These are phyloP conservation scores for Penicillium fimorum DNA, from an alignment of 495 filamentous ascomycete genomes.

Conservation along the genomic window DNA sequence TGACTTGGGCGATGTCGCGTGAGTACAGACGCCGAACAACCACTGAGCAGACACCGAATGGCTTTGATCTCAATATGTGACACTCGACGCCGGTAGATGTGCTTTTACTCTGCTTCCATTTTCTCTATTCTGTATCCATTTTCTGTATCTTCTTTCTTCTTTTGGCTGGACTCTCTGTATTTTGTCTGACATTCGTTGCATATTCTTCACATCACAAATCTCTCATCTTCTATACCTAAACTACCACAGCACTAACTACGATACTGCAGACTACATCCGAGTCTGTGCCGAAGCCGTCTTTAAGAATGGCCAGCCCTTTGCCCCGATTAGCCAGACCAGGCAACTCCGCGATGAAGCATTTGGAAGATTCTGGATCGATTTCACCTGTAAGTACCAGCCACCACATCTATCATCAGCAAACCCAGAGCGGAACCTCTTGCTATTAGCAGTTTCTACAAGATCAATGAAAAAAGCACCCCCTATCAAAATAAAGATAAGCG, in stretches of 20 bases:
- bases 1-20: slow-evolving; percentile 36
- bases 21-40: slow-evolving; percentile 16
- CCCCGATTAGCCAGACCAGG: slow-evolving; percentile 33
- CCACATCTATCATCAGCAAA: not conserved
- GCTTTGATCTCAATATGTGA: not conserved
- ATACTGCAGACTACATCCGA: slow-evolving; percentile 32
- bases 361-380: slow-evolving; percentile 44
- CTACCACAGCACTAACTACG: not conserved
- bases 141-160: not conserved
- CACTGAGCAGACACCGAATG: not conserved
- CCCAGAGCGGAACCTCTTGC: not conserved
- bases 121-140: not conserved
- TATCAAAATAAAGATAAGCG: not conserved
- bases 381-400: slow-evolving; percentile 29
- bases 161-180: not conserved
- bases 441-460: not conserved
- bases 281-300: slow-evolving; percentile 37
- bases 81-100: not conserved
- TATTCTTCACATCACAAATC: not conserved
- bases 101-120: not conserved
- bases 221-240: not conserved
- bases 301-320: slow-evolving; percentile 36
- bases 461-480: not conserved
- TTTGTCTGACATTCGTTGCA: not conserved
- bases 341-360: slow-evolving; percentile 45